phyloP scores from a whole-genome alignment of 768 basidiomycete genomes.

The Termitomyces sp. region DNA sequence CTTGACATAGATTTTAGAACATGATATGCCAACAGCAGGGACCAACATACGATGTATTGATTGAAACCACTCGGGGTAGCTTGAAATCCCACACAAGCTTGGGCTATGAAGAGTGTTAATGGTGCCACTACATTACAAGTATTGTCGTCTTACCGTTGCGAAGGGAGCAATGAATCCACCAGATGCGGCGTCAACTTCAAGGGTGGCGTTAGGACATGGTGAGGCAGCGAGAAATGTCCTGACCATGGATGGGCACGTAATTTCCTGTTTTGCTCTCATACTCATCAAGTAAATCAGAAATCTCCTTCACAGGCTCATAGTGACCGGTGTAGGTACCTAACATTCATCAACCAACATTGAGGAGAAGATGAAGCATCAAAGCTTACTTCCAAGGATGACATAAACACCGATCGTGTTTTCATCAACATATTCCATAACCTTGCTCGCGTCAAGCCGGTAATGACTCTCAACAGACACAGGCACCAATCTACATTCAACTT shows the following conservation, averaged over 20 bases:
- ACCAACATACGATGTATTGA: conserved; percentile 43
- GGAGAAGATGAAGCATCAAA: conserved; percentile 35
- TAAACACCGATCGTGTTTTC: conserved; percentile 74
- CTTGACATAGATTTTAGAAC: conserved; percentile 20
- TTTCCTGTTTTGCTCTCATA: conserved; percentile 57
- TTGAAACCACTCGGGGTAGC: conserved; percentile 53
- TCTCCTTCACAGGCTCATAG: conserved; percentile 80
- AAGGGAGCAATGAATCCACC: conserved; percentile 69
- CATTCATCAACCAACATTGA: conserved; percentile 13
- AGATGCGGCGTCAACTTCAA: conserved; percentile 55
- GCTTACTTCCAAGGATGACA: conserved; percentile 40
- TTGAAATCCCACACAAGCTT: conserved; percentile 61
- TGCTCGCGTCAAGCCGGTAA: conserved; percentile 53
- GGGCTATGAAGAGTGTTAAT: conserved; percentile 31
- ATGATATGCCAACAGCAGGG: conserved; percentile 11
- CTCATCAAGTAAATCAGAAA: conserved; percentile 68
- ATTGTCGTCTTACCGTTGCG: conserved; percentile 26
- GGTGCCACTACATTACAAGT: conserved; percentile 22
- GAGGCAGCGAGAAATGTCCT: conserved; percentile 25
- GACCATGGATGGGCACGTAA: conserved; percentile 66
- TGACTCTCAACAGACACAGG: conserved; percentile 46
- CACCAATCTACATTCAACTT: conserved; percentile 57
- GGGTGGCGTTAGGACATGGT: conserved; percentile 37
- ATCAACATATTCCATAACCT: conserved; percentile 61
- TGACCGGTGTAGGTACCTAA: conserved; percentile 59